A percentile compares a stretch with the other conserved stretches of the same genome.
These are phyloP conservation scores for Entomophthora muscae DNA, from an alignment of 371 early-diverging fungal genomes.

Conservation along the genomic window DNA sequence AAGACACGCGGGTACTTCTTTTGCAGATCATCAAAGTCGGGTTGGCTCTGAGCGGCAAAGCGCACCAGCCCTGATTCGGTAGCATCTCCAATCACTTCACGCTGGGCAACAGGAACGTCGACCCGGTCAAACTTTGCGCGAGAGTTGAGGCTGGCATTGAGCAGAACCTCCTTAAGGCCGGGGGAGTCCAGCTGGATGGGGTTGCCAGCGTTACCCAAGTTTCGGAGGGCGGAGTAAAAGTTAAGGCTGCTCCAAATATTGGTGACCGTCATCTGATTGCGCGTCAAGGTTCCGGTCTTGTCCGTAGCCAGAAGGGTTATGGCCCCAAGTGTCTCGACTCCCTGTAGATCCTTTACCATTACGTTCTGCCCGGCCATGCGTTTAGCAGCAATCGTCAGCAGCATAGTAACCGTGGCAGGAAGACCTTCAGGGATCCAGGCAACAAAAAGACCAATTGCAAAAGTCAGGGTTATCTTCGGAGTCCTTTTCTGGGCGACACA, in stretches of 20 bases:
- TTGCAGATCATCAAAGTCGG: slow-evolving; percentile 39
- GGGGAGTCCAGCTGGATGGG: slow-evolving; percentile 22
- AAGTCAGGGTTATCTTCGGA: slow-evolving; percentile 51
- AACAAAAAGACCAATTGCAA: slow-evolving; percentile 77
- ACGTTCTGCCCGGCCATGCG: slow-evolving; percentile 78
- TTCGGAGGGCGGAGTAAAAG: slow-evolving; percentile 40
- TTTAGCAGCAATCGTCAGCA: slow-evolving; percentile 84
- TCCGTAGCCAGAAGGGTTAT: slow-evolving; percentile 89
- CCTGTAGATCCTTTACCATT: slow-evolving; percentile 84
- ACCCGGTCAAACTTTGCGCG: slow-evolving; percentile 72
- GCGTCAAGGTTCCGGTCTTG: slow-evolving; percentile 89
- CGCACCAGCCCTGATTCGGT: slow-evolving; percentile 80
- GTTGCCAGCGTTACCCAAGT: slow-evolving; percentile 19
- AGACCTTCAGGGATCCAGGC: slow-evolving; percentile 84
- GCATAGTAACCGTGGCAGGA: slow-evolving; percentile 75
- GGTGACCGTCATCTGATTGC: slow-evolving; percentile 89
- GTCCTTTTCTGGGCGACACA: slow-evolving; percentile 31
- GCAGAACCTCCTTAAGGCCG: slow-evolving; percentile 48
- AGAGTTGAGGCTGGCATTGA: slow-evolving; percentile 55
- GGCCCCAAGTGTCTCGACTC: slow-evolving; percentile 89
- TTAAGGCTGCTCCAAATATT: slow-evolving; percentile 62
- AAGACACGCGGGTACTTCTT: slow-evolving; percentile 66
- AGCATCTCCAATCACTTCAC: slow-evolving; percentile 71
- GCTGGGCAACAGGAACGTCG: slow-evolving; percentile 59
- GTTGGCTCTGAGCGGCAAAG: slow-evolving; percentile 45